Base-by-base conservation (phyloP, 2,329 filamentous ascomycete genomes). In the Xylaria sp. region DNA sequence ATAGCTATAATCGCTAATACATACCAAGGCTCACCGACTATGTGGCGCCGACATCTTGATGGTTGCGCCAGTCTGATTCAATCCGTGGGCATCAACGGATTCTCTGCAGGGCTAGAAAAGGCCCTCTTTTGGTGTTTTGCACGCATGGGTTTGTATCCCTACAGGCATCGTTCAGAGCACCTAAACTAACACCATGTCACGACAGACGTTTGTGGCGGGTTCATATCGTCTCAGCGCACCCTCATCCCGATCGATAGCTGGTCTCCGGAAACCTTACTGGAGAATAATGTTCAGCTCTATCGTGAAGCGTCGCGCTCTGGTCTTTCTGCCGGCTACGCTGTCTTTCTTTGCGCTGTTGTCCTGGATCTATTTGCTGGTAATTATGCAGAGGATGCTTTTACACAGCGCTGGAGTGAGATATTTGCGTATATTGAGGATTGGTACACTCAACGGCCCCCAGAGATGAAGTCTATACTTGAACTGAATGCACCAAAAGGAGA, bases 41-140 rank as follows among this genome's bases (percentile, higher is more conserved):
- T 62, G 59, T 62, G 59, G 59, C 59, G 59, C 46, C 59, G 59
- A 8, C 59, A 62, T 23, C 15, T 62, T 3, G 59, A 62, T 31
- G 59, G 59, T 23, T 62, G 59, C 18, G 59, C 59, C 48, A 41
- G 46, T 43, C 48, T 62, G 3, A 62, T 62, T 0, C 59, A 41
- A 31, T 52, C 59, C 5, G 31, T 62, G n/a, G 59, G 59, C 10
- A 62, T 62, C 13, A 62, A 62, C 13, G 59, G 49, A 9, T 54
- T 31, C 25, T 54, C 49, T 1, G 49, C 3, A 8, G 49, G 49
- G 13, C 15, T 54, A n/a, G 49, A 54, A 31, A 31, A 54, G 49
- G 23, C 49, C 28, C 49, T 54, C 23, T 54, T 54, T 25, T 54
- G 49, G 49, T 54, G 49, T 25, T 54, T 54, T 33, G 49, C 49